These are phyloP conservation scores for Moesziomyces antarcticus DNA, from an alignment of 1,284 basidiomycete genomes.

Conservation along the genomic window DNA sequence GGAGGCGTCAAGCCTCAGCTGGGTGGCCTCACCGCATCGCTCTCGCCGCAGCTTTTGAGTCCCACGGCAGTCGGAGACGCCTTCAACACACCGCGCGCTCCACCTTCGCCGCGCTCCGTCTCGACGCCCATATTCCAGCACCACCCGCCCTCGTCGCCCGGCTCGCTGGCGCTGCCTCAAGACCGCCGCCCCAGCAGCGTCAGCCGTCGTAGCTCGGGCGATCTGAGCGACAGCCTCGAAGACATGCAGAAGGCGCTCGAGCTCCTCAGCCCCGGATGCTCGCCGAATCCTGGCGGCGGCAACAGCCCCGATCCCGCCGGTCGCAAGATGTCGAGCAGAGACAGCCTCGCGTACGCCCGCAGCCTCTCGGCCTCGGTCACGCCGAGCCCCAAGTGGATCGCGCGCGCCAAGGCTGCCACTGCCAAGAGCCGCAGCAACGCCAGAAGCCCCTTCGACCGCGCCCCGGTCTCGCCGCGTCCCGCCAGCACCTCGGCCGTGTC, in stretches of 20 bases:
- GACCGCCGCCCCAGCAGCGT: constrained; percentile 17
- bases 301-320: constrained; percentile 23
- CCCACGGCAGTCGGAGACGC: constrained; percentile 21
- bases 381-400: constrained; percentile 57
- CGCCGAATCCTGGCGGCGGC: constrained; percentile 27
- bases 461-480: constrained; percentile 41
- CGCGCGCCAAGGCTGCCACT: constrained; percentile 25
- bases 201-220: constrained; percentile 44
- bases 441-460: constrained; percentile 17
- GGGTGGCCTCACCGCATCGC: constrained; percentile 20
- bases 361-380: constrained; percentile 57
- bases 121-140: constrained; percentile 15
- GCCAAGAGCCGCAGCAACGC: constrained; percentile 21
- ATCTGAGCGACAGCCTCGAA: constrained; percentile 48
- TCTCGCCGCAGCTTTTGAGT: constrained; percentile 28
- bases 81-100: constrained; percentile 18
- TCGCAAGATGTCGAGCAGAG: constrained; percentile 44
- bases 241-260: constrained; percentile 57
- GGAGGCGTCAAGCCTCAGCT: constrained; percentile 35
- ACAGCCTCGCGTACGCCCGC: constrained; percentile 51
- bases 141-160: constrained; percentile 25
- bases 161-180: constrained; percentile 24
- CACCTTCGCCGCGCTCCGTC: constrained; percentile 8
- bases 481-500: constrained; percentile 46
- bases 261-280: constrained; percentile 51